Evolutionary conservation across 2,329 filamentous ascomycete species (phyloP).

Genomic region (Trichoderma hamatum): DNA sequence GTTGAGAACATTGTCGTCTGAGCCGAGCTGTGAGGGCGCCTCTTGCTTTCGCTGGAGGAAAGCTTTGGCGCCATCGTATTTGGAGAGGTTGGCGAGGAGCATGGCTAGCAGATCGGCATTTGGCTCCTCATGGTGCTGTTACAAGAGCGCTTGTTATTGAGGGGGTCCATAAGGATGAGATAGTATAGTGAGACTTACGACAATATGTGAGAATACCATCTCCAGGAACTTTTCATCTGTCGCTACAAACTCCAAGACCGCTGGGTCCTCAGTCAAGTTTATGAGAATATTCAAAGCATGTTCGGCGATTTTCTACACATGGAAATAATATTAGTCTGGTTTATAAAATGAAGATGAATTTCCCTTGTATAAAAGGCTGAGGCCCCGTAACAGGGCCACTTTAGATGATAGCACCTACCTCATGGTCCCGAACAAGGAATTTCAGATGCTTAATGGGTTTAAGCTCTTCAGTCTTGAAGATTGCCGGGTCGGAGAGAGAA

Average conservation of each 20-base stretch:
- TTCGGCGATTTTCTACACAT: slow-evolving; percentile 77
- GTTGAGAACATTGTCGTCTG: slow-evolving; percentile 75
- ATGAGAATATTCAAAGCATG: slow-evolving; percentile 89
- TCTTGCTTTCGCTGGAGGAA: slow-evolving; percentile 70
- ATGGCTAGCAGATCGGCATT: slow-evolving; percentile 87
- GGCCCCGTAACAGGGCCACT: neutral
- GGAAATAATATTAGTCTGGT: neutral
- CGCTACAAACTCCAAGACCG: slow-evolving; percentile 72
- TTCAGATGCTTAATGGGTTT: slow-evolving; percentile 86
- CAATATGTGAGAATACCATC: slow-evolving; percentile 70
- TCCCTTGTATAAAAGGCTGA: neutral
- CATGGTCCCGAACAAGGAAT: slow-evolving; percentile 80
- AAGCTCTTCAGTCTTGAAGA: slow-evolving; percentile 83
- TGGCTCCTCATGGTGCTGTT: slow-evolving; percentile 69
- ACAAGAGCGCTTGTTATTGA: neutral
- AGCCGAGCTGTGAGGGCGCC: slow-evolving; percentile 69
- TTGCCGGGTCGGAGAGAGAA: slow-evolving; percentile 68
- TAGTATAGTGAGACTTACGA: slow-evolving; percentile 56
- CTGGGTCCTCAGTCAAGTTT: slow-evolving; percentile 77
- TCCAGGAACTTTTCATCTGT: slow-evolving; percentile 82
- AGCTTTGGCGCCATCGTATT: slow-evolving; percentile 72
- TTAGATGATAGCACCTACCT: slow-evolving; percentile 56
- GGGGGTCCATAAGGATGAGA: neutral
- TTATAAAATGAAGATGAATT: neutral
- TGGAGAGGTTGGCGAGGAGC: slow-evolving; percentile 89